Evolutionary conservation across 164 flowering plant genomes (phyloP).

Genomic region (Tinospora cordifolia): DNA sequence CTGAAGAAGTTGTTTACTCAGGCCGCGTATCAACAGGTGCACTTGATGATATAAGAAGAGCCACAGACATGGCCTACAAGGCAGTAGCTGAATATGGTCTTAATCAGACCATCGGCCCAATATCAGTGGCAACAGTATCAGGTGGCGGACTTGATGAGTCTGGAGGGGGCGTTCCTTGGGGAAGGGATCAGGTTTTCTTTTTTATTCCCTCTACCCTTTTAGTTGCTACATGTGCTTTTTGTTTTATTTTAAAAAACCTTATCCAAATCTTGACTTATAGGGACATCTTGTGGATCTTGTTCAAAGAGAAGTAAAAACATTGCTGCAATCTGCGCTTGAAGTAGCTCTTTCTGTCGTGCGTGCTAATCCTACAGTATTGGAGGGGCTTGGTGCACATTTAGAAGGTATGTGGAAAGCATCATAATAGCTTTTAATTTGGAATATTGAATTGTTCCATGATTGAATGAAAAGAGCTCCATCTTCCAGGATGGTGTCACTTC

Average conservation of each 20-base stretch:
- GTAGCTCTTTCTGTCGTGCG: conserved; percentile 81
- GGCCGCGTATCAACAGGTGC: conserved; percentile 99
- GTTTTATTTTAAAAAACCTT: conserved; percentile 5
- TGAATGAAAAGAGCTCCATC: not conserved
- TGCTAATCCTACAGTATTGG: conserved; percentile 83
- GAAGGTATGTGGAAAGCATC: conserved; percentile 49
- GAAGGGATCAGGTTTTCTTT: conserved; percentile 81
- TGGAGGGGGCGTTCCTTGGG: conserved; percentile 71
- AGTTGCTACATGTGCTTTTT: not conserved
- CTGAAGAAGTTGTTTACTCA: conserved; percentile 87
- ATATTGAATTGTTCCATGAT: not conserved
- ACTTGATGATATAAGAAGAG: conserved; percentile 91
- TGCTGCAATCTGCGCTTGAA: conserved; percentile 86
- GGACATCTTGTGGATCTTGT: conserved; percentile 97
- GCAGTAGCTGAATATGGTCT: conserved; percentile 99
- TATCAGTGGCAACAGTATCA: conserved; percentile 76
- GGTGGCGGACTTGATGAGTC: conserved; percentile 88
- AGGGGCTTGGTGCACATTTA: conserved; percentile 92
- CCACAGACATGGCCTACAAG: conserved; percentile 97
- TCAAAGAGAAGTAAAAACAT: conserved; percentile 73
- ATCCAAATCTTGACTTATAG: conserved; percentile 32
- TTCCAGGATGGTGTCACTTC: not conserved
- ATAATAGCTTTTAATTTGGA: not conserved
- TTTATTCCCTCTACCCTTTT: not conserved
- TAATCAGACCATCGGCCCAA: conserved; percentile 73